A percentile compares a stretch with the other conserved stretches of the same genome.
phyloP scores from a whole-genome alignment of 2,329 filamentous ascomycete genomes.

The Colletotrichum scovillei region DNA sequence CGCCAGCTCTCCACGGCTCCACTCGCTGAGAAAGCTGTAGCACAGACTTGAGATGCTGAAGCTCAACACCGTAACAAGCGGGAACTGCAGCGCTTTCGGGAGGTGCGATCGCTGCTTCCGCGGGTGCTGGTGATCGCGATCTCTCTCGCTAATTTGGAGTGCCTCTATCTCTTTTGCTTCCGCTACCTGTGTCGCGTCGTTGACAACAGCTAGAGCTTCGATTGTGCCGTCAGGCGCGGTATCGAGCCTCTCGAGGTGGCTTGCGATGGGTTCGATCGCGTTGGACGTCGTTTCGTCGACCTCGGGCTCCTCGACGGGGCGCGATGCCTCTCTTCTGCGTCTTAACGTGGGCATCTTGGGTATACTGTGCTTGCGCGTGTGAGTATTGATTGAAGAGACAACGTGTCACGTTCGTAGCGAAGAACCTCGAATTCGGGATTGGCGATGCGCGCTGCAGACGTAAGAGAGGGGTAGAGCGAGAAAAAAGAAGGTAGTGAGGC shows the following conservation, averaged over 20 bases:
- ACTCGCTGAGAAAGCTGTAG: slow-evolving; percentile 70
- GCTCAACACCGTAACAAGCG: slow-evolving; percentile 63
- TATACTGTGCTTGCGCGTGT: not conserved
- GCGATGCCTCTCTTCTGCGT: slow-evolving; percentile 27
- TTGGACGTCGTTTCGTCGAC: slow-evolving; percentile 29
- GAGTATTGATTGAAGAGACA: not conserved
- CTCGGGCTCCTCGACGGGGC: slow-evolving; percentile 11
- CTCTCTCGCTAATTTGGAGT: slow-evolving; percentile 23
- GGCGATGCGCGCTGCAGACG: slow-evolving; percentile 8
- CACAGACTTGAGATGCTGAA: slow-evolving; percentile 73
- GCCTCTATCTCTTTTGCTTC: slow-evolving; percentile 13
- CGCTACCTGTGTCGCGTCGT: slow-evolving; percentile 29
- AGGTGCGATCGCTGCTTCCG: slow-evolving; percentile 47
- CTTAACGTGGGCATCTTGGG: slow-evolving; percentile 33
- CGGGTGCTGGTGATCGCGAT: slow-evolving; percentile 27
- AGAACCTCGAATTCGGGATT: slow-evolving; percentile 9
- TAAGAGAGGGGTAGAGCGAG: slow-evolving; percentile 8
- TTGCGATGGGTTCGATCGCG: slow-evolving; percentile 35
- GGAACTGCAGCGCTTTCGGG: slow-evolving; percentile 61
- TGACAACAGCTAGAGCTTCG: slow-evolving; percentile 35
- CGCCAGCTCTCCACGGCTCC: slow-evolving; percentile 74
- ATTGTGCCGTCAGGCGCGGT: slow-evolving; percentile 29
- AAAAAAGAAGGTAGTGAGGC: slow-evolving; percentile 1
- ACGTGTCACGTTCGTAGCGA: not conserved
- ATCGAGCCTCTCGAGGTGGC: slow-evolving; percentile 33